Percentiles rank a stretch among this genome's conserved stretches.
These are phyloP conservation scores for Crinitomyces ghanaensis DNA, from an alignment of 805 yeast species.

Conservation along the genomic window DNA sequence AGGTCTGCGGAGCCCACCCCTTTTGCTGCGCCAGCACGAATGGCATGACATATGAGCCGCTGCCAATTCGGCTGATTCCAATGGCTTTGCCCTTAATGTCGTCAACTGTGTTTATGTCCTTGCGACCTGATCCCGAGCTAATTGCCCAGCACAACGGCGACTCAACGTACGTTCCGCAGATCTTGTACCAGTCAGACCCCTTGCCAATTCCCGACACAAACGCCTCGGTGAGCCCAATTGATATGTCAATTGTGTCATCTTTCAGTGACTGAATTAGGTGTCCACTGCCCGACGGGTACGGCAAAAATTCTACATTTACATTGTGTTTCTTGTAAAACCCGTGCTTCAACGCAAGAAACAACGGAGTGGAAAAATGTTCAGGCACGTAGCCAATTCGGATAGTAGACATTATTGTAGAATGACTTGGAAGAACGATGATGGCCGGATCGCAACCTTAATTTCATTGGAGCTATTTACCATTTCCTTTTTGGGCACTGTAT, in stretches of 20 bases:
- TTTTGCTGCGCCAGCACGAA: conserved; percentile 62
- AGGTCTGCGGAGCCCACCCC: conserved; percentile 34
- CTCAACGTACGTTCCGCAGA: conserved; percentile 73
- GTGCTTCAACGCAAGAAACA: conserved; percentile 55
- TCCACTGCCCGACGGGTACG: conserved; percentile 82
- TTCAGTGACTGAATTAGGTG: conserved; percentile 67
- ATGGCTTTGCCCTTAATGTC: conserved; percentile 53
- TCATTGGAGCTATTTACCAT: too few species aligned
- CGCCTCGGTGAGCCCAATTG: conserved; percentile 80
- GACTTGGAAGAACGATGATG: too few species aligned
- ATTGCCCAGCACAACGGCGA: conserved; percentile 81
- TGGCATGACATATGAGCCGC: conserved; percentile 84
- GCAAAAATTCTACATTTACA: conserved; percentile 46
- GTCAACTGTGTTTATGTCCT: conserved; percentile 38
- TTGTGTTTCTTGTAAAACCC: conserved; percentile 42
- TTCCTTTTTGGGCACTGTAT: too few species aligned
- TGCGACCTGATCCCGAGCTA: conserved; percentile 57
- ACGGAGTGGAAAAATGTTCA: conserved; percentile 85
- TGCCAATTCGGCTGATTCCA: conserved; percentile 77
- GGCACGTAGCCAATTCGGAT: conserved; percentile 67
- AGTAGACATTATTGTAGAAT: conserved; percentile 4
- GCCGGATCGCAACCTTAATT: too few species aligned
- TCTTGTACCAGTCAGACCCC: conserved; percentile 50
- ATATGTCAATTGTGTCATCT: conserved; percentile 40
- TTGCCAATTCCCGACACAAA: conserved; percentile 74